Conservation (phyloP, 1,139 yeast genomes). For the Magnusiomyces tetraspermus region DNA sequence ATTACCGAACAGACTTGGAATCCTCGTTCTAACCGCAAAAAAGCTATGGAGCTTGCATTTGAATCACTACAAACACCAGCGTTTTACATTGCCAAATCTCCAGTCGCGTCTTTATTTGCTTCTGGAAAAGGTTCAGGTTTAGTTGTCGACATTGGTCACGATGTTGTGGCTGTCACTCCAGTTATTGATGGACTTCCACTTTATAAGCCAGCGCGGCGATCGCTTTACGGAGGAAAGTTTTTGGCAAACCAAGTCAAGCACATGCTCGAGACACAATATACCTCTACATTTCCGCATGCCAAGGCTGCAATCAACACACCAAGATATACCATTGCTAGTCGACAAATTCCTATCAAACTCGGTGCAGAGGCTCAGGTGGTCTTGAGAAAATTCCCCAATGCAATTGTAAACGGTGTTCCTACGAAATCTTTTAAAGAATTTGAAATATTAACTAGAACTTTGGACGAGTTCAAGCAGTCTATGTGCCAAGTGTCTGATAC, state of each 20-base stretch:
- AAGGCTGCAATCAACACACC: constrained; percentile 25
- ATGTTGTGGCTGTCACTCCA: constrained; percentile 75
- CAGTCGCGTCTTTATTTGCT: constrained; percentile 87
- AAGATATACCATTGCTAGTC: constrained; percentile 28
- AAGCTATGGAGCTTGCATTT: constrained; percentile 63
- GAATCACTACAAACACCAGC: constrained; percentile 78
- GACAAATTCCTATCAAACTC: constrained; percentile 22
- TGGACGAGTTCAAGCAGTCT: constrained; percentile 58
- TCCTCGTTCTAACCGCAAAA: constrained; percentile 54
- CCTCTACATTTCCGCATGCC: constrained; percentile 13
- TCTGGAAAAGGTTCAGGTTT: constrained; percentile 91
- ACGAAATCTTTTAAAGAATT: constrained; percentile 26
- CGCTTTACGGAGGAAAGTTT: constrained; percentile 33
- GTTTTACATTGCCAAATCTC: constrained; percentile 71
- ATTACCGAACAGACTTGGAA: constrained; percentile 88
- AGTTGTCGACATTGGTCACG: constrained; percentile 90
- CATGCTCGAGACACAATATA: constrained; percentile 16
- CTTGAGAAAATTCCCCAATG: constrained; percentile 33
- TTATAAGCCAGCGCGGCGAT: constrained; percentile 36
- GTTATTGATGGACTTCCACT: constrained; percentile 88
- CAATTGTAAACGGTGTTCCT: constrained; percentile 20
- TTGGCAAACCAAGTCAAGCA: constrained; percentile 26
- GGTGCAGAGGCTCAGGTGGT: constrained; percentile 24
- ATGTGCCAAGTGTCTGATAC: constrained; percentile 40
- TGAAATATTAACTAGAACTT: constrained; percentile 27